Conservation (phyloP, 192 early-diverging fungal genomes). For the Coemansia aciculifera region DNA sequence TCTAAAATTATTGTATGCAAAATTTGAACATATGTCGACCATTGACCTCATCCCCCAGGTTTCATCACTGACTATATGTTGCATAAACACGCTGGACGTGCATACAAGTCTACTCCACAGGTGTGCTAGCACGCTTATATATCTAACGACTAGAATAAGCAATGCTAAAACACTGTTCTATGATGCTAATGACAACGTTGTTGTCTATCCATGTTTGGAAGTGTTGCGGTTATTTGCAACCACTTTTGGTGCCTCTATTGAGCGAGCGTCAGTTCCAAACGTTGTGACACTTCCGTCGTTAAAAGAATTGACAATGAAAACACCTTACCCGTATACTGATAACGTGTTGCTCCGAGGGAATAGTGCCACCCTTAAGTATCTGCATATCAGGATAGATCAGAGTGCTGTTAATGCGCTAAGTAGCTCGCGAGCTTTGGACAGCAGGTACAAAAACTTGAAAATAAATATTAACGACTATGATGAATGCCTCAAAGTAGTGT, state of each 20-base stretch:
- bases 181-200: neutral
- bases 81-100: neutral
- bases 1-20: neutral
- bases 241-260: neutral
- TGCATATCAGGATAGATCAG: neutral
- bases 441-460: slow-evolving; percentile 65
- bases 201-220: neutral
- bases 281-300: neutral
- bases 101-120: neutral
- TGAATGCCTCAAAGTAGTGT: no score
- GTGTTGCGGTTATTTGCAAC: neutral
- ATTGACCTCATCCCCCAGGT: neutral
- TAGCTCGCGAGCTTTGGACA: slow-evolving; percentile 76
- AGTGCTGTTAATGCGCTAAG: slow-evolving; percentile 17
- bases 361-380: neutral
- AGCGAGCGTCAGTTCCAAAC: neutral
- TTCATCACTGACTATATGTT: neutral
- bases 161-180: neutral
- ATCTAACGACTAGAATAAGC: neutral
- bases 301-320: neutral
- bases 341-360: slow-evolving; percentile 11
- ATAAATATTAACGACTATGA: slow-evolving; percentile 72
- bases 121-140: neutral
- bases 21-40: neutral
- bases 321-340: slow-evolving; percentile 6